Conservation (phyloP, 2,329 filamentous ascomycete species). For the Trichoderma sp. region DNA sequence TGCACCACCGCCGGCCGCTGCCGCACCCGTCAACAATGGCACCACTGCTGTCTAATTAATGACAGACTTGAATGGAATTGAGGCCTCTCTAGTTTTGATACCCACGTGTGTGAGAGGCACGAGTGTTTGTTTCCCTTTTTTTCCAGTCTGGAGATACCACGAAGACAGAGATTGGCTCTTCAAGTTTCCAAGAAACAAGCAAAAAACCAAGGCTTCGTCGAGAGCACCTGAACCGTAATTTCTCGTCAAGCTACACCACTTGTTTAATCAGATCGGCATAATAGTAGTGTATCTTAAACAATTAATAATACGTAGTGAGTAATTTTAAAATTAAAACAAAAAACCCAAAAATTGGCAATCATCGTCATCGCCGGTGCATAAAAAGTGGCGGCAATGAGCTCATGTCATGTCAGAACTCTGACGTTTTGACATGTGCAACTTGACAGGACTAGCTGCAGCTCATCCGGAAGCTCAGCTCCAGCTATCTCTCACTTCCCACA, state of each 20-base stretch:
- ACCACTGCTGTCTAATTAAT: neutral
- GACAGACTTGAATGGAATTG: neutral
- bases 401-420: neutral
- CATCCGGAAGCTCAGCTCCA: neutral
- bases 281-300: neutral
- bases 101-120: conserved; percentile 1
- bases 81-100: conserved; percentile 10
- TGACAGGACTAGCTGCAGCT: neutral
- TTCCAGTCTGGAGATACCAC: neutral
- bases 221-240: neutral
- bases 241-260: neutral
- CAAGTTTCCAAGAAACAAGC: neutral
- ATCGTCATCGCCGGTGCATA: neutral
- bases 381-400: neutral
- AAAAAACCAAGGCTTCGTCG: neutral
- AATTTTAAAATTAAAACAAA: neutral
- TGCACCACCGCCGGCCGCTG: neutral
- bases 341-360: neutral
- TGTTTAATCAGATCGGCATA: neutral
- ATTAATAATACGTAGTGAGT: conserved; percentile 4
- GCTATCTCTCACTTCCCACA: neutral
- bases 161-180: neutral
- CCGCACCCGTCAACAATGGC: neutral
- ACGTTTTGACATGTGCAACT: neutral
- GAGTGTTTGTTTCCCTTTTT: neutral